Evolutionary conservation across 1,139 yeast species (phyloP), one percentile per base, ranked within the genome.

Genomic region (Yamadazyma spencermartinsiae): DNA sequence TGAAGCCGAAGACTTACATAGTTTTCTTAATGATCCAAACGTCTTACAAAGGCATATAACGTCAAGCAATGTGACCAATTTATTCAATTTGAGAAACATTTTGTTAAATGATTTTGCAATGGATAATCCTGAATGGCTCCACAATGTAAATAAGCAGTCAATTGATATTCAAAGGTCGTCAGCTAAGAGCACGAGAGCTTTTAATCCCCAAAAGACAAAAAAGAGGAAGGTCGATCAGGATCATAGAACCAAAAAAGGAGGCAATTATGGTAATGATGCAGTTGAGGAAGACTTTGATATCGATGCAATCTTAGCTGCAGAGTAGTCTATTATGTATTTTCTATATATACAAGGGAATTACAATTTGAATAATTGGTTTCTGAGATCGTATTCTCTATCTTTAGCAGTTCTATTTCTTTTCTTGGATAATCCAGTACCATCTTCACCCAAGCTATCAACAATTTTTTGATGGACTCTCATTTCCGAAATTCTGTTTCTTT

Each of bases 381-480:
- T 56, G 45, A 63, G 51, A 47, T 72, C 77, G 35, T 47, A 67
- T 42, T 68, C 72, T 39, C 77, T 54, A 48, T 72, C 76, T 49
- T 71, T 72, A 11, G 76, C 77, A 2, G 74, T 67, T 45, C 77
- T 54, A 40, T 64, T 64, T 38, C 77, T 59, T 36, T 54, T 55
- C 41, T 65, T 65, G 7, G 68, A 53, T 14, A 36, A 48, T 1
- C 68, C 65, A 3, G 70, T 60, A 2, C 73, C 74, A 45, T 69
- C 76, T 27, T 58, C 63, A 3, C 76, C 76, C 40, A 71, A 57
- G 37, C 74, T 66, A n/a, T 54, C 55, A 12, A 49, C 48, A 29
- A 70, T 58, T 37, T 60, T 58, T 30, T 54, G 49, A 35, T 59
- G 59, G 4, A 71, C 65, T 10, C 54, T 49, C 52, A 65, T 63